Base-by-base conservation (phyloP, 179 eudicot species). In the Drosera spatulata region DNA sequence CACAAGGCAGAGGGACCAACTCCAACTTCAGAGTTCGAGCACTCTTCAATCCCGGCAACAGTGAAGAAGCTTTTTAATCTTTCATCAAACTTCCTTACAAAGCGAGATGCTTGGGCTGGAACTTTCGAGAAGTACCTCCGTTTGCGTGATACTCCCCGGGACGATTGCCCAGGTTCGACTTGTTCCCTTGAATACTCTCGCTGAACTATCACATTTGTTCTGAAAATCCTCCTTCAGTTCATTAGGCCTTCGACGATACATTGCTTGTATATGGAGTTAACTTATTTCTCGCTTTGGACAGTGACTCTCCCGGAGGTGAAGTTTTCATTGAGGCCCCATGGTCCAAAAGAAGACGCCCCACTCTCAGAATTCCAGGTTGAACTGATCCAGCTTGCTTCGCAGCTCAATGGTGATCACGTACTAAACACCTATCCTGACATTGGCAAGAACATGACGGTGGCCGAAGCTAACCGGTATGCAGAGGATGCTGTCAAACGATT, bases 51-150 rank as follows among this genome's bases (percentile, higher is more conserved):
- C 50, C 85, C 99, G 46, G 99, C 99, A 39, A 93, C 99, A 43
- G 90, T 93, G 15, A 93, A 93, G 81, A 89, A 77, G 73, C 93
- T 93, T 66, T 93, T 93, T 66, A 86, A 89, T 72, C 68, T 93
- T 33, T 74, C 81, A 41, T 93, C 99, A 1, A 80, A 89, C 71
- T 93, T 86, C 67, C 77, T 93, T 67, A 93, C 99, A 14, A 93
- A 84, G 73, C 73, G 99, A 61, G 99, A 93, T 65, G 99, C 96
- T 47, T 93, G 99, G 99, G 99, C 99, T 65, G 99, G 95, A 73
- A 86, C 88, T 51, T 93, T 93, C 51, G 99, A 93, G 77, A 81
- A 74, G 43, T 81, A 77, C 70, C 84, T 93, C 59, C 42, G 70
- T 75, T 63, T 93, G 56, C 99, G 93, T 60, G 77, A 81, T 33